Evolutionary conservation across 306 rosid genomes (phyloP), one percentile per base, ranked within the genome.

Genomic region (Rubus parviflorus): DNA sequence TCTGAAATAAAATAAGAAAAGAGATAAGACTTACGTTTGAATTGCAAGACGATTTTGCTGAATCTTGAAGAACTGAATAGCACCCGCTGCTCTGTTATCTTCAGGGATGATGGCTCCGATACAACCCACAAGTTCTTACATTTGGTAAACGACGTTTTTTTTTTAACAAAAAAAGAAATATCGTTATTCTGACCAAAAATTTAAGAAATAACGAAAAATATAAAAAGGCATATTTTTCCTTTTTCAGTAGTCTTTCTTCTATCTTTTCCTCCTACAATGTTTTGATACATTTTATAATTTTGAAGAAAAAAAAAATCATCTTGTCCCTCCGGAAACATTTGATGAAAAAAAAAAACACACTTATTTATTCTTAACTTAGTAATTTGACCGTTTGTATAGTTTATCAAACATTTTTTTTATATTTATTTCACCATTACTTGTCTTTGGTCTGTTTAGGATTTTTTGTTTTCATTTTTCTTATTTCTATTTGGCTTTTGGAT

Each of bases 41-140:
- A 30, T 86, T 49, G 12, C 67, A 64, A 38, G 77, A 79, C 40
- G 61, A 17, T 15, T 66, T 37, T 64, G 42, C 68, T 30, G 25
- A 88, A 81, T 90, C 82, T 83, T 66, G 83, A 13, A 66, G 75
- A 75, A 72, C 43, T 74, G 57, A 61, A 80, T 45, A 72, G 38
- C 83, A 81, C 84, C 72, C 56, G 83, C 64, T 4, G 74, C 87
- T 57, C 66, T 81, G 78, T 79, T 81, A 81, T 89, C 89, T 70
- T 17, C 88, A 52, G 15, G 9, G 54, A 42, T 4, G 46, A 42
- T 42, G 46, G 16, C 70, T 38, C 70, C 58, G 38, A 61, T 19
- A 19, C 78, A 61, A 52, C 80, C 40, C 71, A 72, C 79, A 76
- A 30, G 45, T 72, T 73, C 51, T 19, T 72, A 37, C 68, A 9